phyloP scores from a whole-genome alignment of 257 asterid species.

The Ocimum tenuiflorum region DNA sequence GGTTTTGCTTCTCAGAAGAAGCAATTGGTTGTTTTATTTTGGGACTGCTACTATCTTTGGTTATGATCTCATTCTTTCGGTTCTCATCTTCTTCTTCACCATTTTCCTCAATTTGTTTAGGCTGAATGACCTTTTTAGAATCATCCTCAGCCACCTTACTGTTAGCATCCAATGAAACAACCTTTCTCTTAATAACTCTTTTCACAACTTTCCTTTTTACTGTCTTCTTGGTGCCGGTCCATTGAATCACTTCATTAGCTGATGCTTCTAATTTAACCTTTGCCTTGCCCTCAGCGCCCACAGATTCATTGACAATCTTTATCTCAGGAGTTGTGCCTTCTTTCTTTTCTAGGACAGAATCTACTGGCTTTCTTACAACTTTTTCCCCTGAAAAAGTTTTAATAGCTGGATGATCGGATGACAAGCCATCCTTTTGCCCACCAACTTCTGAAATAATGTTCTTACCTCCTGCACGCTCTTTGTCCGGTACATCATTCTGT shows the following conservation, averaged over 20 bases:
- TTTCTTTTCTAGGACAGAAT: constrained; percentile 32
- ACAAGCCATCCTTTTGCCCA: constrained; percentile 38
- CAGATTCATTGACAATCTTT: constrained; percentile 28
- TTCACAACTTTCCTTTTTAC: constrained; percentile 66
- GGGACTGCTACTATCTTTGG: constrained; percentile 25
- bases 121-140: constrained; percentile 20
- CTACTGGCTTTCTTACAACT: constrained; percentile 42
- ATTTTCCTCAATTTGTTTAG: constrained; percentile 26
- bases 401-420: constrained; percentile 36
- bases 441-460: constrained; percentile 34
- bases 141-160: constrained; percentile 35
- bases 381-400: constrained; percentile 61
- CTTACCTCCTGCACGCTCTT: constrained; percentile 36
- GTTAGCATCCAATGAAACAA: constrained; percentile 30
- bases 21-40: constrained; percentile 8
- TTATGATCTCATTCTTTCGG: constrained; percentile 11
- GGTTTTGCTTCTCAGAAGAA: neutral
- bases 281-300: constrained; percentile 34
- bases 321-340: constrained; percentile 29
- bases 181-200: constrained; percentile 66
- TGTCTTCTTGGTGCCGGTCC: constrained; percentile 42
- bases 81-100: constrained; percentile 29
- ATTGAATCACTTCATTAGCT: constrained; percentile 29
- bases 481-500: constrained; percentile 26
- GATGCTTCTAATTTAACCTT: constrained; percentile 32